Conservation (phyloP, 129 eudicot species). For the Artemisia annua region DNA sequence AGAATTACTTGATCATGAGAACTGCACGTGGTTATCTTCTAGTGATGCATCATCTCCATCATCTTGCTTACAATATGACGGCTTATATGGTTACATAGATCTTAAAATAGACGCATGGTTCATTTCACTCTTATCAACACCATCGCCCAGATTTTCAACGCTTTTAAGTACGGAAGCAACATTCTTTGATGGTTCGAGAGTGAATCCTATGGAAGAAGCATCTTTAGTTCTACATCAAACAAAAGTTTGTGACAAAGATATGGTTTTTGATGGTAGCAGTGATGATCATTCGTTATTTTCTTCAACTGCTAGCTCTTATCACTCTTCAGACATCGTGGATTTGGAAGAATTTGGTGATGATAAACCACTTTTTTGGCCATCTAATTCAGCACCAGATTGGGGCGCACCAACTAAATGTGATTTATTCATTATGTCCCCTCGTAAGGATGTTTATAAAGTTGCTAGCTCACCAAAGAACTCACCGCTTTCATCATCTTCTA, state of each 20-base stretch:
- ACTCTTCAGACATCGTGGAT: slow-evolving; percentile 37
- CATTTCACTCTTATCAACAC: slow-evolving; percentile 35
- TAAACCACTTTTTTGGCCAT: slow-evolving; percentile 61
- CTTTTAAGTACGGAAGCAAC: slow-evolving; percentile 6
- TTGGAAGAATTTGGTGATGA: slow-evolving; percentile 36
- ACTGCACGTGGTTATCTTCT: slow-evolving; percentile 49
- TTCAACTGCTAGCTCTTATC: slow-evolving; percentile 32
- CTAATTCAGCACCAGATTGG: slow-evolving; percentile 34
- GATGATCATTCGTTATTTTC: slow-evolving; percentile 25
- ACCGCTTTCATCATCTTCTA: slow-evolving; percentile 8
- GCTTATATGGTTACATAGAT: slow-evolving; percentile 24
- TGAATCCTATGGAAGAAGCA: slow-evolving; percentile 46
- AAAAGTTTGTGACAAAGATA: background rate
- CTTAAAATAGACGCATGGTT: slow-evolving; percentile 29
- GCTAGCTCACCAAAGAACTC: slow-evolving; percentile 4
- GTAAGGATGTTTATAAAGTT: slow-evolving; percentile 25
- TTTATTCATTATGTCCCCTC: slow-evolving; percentile 53
- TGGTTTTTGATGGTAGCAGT: background rate
- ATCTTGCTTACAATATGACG: slow-evolving; percentile 29
- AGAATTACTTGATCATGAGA: slow-evolving; percentile 36
- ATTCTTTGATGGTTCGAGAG: slow-evolving; percentile 49
- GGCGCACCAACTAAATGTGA: slow-evolving; percentile 40
- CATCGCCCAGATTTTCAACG: slow-evolving; percentile 17
- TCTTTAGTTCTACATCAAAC: slow-evolving; percentile 37
- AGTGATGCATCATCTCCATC: slow-evolving; percentile 37